A percentile compares a stretch with the other conserved stretches of the same genome.
phyloP scores from a whole-genome alignment of 179 eudicot species.

The Silene coronaria region DNA sequence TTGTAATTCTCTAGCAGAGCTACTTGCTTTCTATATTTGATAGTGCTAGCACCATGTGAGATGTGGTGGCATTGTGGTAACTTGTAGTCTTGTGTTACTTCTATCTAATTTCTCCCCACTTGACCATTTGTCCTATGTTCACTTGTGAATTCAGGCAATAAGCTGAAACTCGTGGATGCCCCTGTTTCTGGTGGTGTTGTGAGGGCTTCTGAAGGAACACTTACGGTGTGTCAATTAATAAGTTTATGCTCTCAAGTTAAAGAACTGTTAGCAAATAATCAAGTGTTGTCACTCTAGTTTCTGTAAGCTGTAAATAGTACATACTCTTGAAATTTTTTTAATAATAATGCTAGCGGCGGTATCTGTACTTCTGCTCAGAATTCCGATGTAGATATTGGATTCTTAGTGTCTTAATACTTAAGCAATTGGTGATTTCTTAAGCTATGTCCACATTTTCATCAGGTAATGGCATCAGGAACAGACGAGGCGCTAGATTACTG shows the following conservation, averaged over 20 bases:
- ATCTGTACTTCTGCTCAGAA: neutral
- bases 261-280: neutral
- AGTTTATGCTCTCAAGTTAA: neutral
- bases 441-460: conserved; percentile 10
- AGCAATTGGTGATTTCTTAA: conserved; percentile 2
- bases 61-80: conserved; percentile 6
- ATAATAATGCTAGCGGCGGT: neutral
- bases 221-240: conserved; percentile 51
- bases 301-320: neutral
- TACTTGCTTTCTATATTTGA: conserved; percentile 1
- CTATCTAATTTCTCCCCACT: neutral
- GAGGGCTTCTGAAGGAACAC: conserved; percentile 83
- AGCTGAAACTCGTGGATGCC: conserved; percentile 88
- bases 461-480: conserved; percentile 95
- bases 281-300: neutral
- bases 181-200: conserved; percentile 99
- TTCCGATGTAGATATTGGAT: neutral
- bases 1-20: neutral
- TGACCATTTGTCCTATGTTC: neutral
- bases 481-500: conserved; percentile 73
- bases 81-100: neutral
- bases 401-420: neutral
- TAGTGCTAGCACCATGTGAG: neutral
- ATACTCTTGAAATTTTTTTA: too few relatives aligned
- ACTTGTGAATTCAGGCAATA: conserved; percentile 48